Conservation (phyloP, 192 early-diverging fungal genomes). For the Mycoemilia scoparia region DNA sequence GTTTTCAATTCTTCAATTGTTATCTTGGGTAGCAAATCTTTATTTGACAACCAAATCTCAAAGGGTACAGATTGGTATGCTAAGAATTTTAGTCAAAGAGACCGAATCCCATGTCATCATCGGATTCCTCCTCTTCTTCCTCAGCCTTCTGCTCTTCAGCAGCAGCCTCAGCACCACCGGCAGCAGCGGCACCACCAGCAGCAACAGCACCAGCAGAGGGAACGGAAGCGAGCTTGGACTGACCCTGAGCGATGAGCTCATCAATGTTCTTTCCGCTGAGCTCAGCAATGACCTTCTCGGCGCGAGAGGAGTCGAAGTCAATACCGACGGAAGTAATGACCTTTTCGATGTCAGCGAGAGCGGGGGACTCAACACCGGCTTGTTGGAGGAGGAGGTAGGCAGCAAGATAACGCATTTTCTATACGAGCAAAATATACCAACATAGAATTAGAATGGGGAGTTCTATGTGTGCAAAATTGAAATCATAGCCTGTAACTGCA, state of each 20-base stretch:
- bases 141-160: constrained; percentile 30
- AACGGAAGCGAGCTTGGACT: constrained; percentile 81
- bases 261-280: constrained; percentile 79
- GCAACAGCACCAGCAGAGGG: constrained; percentile 77
- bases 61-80: no score
- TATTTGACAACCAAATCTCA: no score
- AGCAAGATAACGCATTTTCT: constrained; percentile 89
- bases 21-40: no score
- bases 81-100: constrained; percentile 72
- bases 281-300: constrained; percentile 58
- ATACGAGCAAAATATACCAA: constrained; percentile 6
- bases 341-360: constrained; percentile 57
- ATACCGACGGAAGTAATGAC: constrained; percentile 82
- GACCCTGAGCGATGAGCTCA: constrained; percentile 84
- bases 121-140: constrained; percentile 75
- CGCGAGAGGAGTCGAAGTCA: constrained; percentile 68
- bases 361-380: constrained; percentile 67
- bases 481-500: neutral
- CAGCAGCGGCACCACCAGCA: constrained; percentile 41
- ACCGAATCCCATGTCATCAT: constrained; percentile 94
- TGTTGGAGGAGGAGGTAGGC: constrained; percentile 90
- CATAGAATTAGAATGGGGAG: neutral
- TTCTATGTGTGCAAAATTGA: neutral
- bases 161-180: constrained; percentile 43
- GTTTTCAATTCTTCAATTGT: no score